Evolutionary conservation across 345 rosid genomes (phyloP).

Genomic region (Barbarea vulgaris): DNA sequence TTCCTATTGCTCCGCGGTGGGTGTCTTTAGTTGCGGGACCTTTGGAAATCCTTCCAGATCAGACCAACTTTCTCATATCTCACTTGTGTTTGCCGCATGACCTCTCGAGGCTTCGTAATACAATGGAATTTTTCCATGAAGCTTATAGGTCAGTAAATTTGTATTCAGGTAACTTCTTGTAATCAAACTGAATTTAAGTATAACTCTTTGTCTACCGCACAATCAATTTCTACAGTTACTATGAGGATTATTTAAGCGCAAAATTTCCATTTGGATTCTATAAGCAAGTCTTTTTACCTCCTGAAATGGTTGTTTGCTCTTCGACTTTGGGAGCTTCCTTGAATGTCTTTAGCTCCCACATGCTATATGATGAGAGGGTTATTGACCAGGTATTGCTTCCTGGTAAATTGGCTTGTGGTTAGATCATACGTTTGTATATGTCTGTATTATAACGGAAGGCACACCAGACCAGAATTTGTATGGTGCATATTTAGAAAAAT

Average conservation of each 20-base stretch:
- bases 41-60: constrained; percentile 81
- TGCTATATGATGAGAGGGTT: constrained; percentile 84
- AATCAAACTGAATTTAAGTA: constrained; percentile 14
- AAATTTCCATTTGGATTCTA: constrained; percentile 93
- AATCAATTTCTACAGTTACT: constrained; percentile 61
- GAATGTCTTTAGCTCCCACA: constrained; percentile 76
- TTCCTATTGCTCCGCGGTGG: constrained; percentile 81
- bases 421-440: constrained; percentile 8
- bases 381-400: constrained; percentile 73
- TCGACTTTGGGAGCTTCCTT: constrained; percentile 79
- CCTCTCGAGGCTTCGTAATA: constrained; percentile 65
- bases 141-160: constrained; percentile 73
- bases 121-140: constrained; percentile 80
- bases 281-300: constrained; percentile 87
- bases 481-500: neutral
- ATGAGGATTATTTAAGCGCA: constrained; percentile 84
- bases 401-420: constrained; percentile 15
- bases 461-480: neutral
- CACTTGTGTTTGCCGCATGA: constrained; percentile 76
- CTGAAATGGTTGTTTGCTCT: constrained; percentile 82
- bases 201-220: constrained; percentile 25
- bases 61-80: constrained; percentile 60
- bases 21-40: constrained; percentile 93
- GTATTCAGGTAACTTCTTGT: constrained; percentile 1
- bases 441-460: constrained; percentile 16